These are phyloP conservation scores for Candida multigemmis DNA, from an alignment of 805 yeast species.

Conservation along the genomic window DNA sequence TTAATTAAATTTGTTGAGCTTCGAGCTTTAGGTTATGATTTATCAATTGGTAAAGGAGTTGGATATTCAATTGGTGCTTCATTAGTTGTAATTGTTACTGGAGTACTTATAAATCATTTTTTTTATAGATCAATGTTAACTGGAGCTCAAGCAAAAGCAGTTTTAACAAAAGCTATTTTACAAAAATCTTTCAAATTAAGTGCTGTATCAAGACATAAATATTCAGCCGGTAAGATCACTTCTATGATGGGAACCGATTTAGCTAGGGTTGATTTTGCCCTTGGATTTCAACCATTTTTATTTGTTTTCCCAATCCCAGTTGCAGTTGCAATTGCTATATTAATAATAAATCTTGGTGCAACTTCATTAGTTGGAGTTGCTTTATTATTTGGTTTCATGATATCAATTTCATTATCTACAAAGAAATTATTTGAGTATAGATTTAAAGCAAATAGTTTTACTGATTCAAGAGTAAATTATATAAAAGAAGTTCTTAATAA, in stretches of 20 bases:
- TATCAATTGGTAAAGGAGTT: constrained; percentile 22
- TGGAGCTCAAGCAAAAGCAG: constrained; percentile 67
- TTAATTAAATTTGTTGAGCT: constrained; percentile 26
- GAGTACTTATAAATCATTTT: constrained; percentile 44
- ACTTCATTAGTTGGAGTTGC: constrained; percentile 66
- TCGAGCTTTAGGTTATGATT: constrained; percentile 14
- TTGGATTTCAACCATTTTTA: constrained; percentile 58
- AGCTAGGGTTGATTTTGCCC: constrained; percentile 69
- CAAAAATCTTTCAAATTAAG: constrained; percentile 59
- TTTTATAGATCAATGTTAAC: constrained; percentile 52
- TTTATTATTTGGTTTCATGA: constrained; percentile 42
- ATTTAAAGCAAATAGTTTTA: constrained; percentile 46
- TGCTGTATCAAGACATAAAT: constrained; percentile 47
- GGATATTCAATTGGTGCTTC: constrained; percentile 33
- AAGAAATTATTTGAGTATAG: constrained; percentile 47
- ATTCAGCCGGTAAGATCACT: constrained; percentile 63
- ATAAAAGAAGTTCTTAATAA: constrained; percentile 74
- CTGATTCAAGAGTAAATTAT: constrained; percentile 69
- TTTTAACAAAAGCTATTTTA: constrained; percentile 60
- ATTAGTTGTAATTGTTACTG: constrained; percentile 17
- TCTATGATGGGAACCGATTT: constrained; percentile 76
- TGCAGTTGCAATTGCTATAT: constrained; percentile 52
- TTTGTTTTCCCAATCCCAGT: constrained; percentile 58
- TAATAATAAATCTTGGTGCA: constrained; percentile 63
- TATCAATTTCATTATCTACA: constrained; percentile 37